These are phyloP conservation scores for Solanum piurae DNA, from an alignment of 257 asterid genomes.

Conservation along the genomic window DNA sequence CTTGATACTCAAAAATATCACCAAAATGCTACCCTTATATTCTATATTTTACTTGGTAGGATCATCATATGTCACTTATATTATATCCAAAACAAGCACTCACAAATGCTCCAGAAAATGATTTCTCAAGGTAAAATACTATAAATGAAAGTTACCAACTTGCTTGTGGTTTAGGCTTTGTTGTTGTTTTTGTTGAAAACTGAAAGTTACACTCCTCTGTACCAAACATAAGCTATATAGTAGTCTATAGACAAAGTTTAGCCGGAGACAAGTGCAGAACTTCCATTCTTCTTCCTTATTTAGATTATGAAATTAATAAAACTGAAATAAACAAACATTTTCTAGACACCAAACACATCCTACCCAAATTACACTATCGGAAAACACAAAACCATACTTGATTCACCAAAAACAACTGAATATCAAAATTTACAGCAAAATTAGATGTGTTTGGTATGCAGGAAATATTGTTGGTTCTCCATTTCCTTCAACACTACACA, in stretches of 20 bases:
- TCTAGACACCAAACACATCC: background rate
- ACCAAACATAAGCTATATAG: background rate
- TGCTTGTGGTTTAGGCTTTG: background rate
- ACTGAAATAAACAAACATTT: background rate
- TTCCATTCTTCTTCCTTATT: background rate
- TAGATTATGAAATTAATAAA: background rate
- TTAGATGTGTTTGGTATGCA: background rate
- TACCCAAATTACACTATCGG: background rate
- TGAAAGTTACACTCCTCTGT: background rate
- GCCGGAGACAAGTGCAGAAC: background rate
- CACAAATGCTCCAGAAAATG: background rate
- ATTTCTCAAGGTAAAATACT: background rate
- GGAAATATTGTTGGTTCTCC: background rate
- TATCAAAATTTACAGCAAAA: background rate
- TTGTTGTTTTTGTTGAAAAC: background rate
- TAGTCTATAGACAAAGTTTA: background rate
- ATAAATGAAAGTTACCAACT: background rate
- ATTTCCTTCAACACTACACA: background rate
- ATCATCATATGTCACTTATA: background rate
- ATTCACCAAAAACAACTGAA: background rate
- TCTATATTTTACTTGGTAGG: background rate
- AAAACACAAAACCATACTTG: background rate
- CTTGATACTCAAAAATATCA: background rate
- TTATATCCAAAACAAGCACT: background rate
- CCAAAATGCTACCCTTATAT: background rate